Conservation (phyloP, 495 filamentous ascomycete species). For the Glutinoglossum americanum region DNA sequence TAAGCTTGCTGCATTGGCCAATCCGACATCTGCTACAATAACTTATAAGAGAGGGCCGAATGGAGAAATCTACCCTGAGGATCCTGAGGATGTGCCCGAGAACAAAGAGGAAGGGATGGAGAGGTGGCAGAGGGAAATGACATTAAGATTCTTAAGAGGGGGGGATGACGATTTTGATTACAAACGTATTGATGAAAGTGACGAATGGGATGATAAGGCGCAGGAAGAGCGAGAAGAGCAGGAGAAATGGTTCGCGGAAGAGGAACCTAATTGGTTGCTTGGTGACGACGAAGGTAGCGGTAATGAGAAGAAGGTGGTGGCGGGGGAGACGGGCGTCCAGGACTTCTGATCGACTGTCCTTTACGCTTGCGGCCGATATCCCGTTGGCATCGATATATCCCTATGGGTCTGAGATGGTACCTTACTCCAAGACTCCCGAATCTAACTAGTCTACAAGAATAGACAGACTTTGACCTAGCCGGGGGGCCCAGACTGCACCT, state of each 20-base stretch:
- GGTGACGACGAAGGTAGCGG: conserved; percentile 19
- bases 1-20: conserved; percentile 37
- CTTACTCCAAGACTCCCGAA: no score
- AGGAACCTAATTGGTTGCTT: conserved; percentile 41
- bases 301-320: conserved; percentile 18
- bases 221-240: conserved; percentile 33
- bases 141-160: conserved; percentile 45
- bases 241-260: conserved; percentile 58
- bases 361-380: no score
- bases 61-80: conserved; percentile 34
- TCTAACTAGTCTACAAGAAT: no score
- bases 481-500: no score
- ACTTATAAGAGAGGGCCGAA: conserved; percentile 21
- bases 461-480: no score
- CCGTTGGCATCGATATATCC: no score
- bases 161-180: conserved; percentile 64
- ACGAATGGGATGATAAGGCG: conserved; percentile 41
- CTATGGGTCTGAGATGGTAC: no score
- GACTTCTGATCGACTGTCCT: conserved; percentile 35
- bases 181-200: conserved; percentile 39
- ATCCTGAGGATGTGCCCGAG: conserved; percentile 32
- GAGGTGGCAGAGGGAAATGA: conserved; percentile 47
- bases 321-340: conserved; percentile 60
- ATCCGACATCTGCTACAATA: conserved; percentile 30
- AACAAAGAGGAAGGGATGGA: conserved; percentile 41